phyloP scores from a whole-genome alignment of 2,329 filamentous ascomycete genomes.

The Sarocladiaceae sp. region DNA sequence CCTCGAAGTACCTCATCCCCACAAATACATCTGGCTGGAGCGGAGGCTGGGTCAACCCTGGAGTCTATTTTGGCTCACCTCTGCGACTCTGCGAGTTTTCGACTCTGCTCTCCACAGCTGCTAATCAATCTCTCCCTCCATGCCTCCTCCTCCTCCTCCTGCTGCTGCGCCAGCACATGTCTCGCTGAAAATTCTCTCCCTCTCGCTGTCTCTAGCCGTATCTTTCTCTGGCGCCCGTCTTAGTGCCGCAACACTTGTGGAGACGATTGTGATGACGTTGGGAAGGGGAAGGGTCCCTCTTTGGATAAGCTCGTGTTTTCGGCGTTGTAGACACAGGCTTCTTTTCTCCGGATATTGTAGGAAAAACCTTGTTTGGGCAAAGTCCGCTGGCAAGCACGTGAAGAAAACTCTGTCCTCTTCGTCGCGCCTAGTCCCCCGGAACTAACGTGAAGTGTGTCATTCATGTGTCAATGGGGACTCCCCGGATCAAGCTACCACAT shows the following conservation, averaged over 20 bases:
- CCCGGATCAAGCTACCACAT: not conserved
- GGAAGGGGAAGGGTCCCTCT: too few relatives aligned
- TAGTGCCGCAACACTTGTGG: not conserved
- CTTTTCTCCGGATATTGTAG: too few relatives aligned
- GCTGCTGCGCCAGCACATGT: not conserved
- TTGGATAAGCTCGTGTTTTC: too few relatives aligned
- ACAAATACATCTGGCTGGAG: conserved; percentile 17
- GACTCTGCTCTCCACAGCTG: too few relatives aligned
- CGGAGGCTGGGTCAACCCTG: not conserved
- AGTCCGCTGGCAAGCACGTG: conserved; percentile 4
- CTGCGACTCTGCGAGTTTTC: too few relatives aligned
- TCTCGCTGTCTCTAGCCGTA: not conserved
- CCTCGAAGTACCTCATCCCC: conserved; percentile 22
- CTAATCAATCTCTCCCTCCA: not conserved
- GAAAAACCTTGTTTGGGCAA: too few relatives aligned
- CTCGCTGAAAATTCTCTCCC: too few relatives aligned
- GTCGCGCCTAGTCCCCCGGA: conserved; percentile 5
- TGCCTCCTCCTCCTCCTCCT: not conserved
- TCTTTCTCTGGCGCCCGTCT: conserved; percentile 9
- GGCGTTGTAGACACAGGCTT: too few relatives aligned
- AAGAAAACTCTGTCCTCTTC: conserved; percentile 7
- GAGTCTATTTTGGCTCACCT: too few relatives aligned
- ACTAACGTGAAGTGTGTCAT: not conserved
- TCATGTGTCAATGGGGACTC: conserved; percentile 7
- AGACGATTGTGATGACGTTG: not conserved